Evolutionary conservation across 306 rosid genomes (phyloP).

Genomic region (Calophaca sinica): DNA sequence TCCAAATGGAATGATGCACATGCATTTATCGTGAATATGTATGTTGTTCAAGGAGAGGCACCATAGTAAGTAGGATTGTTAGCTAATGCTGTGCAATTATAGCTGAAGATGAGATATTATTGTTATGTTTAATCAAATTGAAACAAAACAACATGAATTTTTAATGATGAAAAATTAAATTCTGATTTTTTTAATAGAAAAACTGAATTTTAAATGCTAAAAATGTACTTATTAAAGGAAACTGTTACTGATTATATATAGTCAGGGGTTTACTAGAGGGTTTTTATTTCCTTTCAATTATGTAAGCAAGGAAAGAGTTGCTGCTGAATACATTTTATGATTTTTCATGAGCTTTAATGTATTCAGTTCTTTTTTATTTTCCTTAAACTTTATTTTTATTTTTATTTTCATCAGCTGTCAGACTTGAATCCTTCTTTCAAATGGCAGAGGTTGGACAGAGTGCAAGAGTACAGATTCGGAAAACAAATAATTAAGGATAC

Average conservation of each 20-base stretch:
- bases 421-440: conserved; percentile 19
- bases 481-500: conserved; percentile 29
- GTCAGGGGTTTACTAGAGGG: neutral
- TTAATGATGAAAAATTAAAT: neutral
- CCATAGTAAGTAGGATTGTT: conserved; percentile 19
- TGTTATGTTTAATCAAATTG: neutral
- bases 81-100: conserved; percentile 15
- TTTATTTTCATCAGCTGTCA: conserved; percentile 25
- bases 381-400: neutral
- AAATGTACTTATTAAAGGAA: conserved; percentile 7
- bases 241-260: conserved; percentile 17
- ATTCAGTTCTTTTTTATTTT: neutral
- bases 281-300: neutral
- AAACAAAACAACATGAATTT: neutral
- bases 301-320: neutral
- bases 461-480: neutral
- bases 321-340: neutral
- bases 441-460: conserved; percentile 10
- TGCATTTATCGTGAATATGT: neutral
- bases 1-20: conserved; percentile 3
- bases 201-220: neutral
- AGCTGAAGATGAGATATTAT: conserved; percentile 1
- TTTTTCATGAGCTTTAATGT: neutral
- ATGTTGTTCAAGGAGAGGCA: conserved; percentile 23
- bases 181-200: neutral